These are phyloP conservation scores for Dactylellina leptospora DNA, from an alignment of 2,329 filamentous ascomycete genomes.

Conservation along the genomic window DNA sequence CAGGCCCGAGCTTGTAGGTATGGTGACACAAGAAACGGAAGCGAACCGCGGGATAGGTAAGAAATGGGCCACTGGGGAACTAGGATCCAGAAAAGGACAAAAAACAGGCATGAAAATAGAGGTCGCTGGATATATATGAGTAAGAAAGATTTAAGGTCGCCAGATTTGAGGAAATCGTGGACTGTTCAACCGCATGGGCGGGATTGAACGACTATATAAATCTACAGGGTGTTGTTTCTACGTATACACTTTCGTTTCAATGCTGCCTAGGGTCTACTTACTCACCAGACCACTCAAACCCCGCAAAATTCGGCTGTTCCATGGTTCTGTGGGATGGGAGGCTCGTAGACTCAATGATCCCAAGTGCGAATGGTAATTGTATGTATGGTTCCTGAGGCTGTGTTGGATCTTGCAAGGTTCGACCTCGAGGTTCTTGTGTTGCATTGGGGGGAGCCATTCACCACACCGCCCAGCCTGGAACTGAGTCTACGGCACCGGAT, in stretches of 20 bases:
- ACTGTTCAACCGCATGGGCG: background rate
- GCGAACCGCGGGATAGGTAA: conserved; percentile 46
- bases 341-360: conserved; percentile 23
- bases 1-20: conserved; percentile 29
- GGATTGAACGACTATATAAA: conserved; percentile 25
- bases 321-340: conserved; percentile 13
- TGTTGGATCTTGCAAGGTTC: conserved; percentile 48
- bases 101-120: conserved; percentile 5
- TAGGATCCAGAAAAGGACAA: conserved; percentile 8
- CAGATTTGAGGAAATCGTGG: background rate
- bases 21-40: conserved; percentile 48
- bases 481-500: background rate
- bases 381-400: conserved; percentile 11
- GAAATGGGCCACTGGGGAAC: conserved; percentile 1
- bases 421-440: conserved; percentile 24
- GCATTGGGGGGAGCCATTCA: background rate
- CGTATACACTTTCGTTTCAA: conserved; percentile 13
- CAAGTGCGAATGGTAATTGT: no score
- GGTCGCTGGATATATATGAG: background rate
- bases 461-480: background rate
- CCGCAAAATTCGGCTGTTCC: conserved; percentile 11
- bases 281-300: conserved; percentile 8
- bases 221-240: conserved; percentile 18
- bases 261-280: conserved; percentile 4
- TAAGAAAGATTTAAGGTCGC: conserved; percentile 10